Evolutionary conservation across 768 basidiomycete genomes (phyloP), one percentile per base, ranked within the genome.

Genomic region (Hygrophorus pudorinus): DNA sequence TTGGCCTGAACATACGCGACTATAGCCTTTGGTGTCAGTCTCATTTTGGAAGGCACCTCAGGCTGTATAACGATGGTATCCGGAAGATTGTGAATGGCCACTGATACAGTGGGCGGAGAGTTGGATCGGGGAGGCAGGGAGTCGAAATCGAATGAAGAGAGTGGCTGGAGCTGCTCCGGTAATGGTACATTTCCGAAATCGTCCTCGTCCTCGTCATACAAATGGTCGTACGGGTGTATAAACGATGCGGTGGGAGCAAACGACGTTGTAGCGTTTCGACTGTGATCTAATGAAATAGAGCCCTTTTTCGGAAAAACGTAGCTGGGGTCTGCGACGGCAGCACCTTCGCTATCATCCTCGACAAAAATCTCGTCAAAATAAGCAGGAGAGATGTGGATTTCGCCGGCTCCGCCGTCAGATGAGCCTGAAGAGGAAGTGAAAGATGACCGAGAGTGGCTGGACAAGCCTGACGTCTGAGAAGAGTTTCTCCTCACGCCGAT

Each of bases 91-190:
- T 35, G 16, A 34, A 40, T 35, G 44, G 24, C 5, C 28, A 18
- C 14, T 43, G 7, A 28, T 49, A 51, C 10, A 37, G 42, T 28
- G 40, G 51, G 7, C 33, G 18, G 31, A n/a, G 40, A 41, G 35
- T 31, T 35, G 7, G 49, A 40, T 21, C 57, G 62, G 35, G 57
- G 59, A 17, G 75, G 75, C 12, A 78, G 63, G 8, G 67, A 60
- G 44, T 76, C 74, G 42, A 78, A 76, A 48, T 76, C 71, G 51
- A 75, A 76, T 8, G 66, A 46, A 4, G 65, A 59, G 4, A 73
- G 53, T 5, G 55, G 52, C 48, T 71, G 72, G 31, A 63, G 62
- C 28, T 63, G 63, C 44, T 67, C 63, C 0, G 70, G 66, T 14
- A 51, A 42, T 4, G 47, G 50, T 5, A 58, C 48, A n/a, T 51